Evolutionary conservation across 2,329 filamentous ascomycete genomes (phyloP).

Genomic region (Diaporthe helianthi): DNA sequence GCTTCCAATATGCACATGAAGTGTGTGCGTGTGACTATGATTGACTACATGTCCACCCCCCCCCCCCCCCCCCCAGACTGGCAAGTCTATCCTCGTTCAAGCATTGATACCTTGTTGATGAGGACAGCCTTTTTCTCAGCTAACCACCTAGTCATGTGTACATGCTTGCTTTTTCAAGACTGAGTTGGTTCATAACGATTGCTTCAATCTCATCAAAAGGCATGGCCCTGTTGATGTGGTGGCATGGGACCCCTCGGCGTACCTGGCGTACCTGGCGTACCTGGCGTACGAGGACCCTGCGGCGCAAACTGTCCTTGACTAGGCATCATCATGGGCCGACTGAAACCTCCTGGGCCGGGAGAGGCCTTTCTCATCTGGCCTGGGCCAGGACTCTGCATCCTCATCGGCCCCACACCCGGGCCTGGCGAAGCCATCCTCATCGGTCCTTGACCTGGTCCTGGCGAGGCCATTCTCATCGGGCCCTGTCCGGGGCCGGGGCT

Average conservation of each 20-base stretch:
- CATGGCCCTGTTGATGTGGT: conserved; percentile 44
- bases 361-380: conserved; percentile 30
- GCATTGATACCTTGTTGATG: background rate
- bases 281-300: conserved; percentile 41
- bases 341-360: conserved; percentile 35
- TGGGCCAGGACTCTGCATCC: conserved; percentile 30
- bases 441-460: conserved; percentile 27
- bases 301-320: conserved; percentile 36
- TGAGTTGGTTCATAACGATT: background rate
- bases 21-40: background rate
- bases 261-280: conserved; percentile 29
- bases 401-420: conserved; percentile 22
- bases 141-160: background rate
- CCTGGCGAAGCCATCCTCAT: conserved; percentile 28
- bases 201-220: conserved; percentile 39
- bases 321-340: conserved; percentile 27
- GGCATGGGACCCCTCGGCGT: conserved; percentile 35
- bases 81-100: background rate
- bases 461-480: conserved; percentile 33
- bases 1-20: background rate
- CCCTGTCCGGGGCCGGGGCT: conserved; percentile 31
- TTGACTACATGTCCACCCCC: background rate
- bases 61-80: background rate
- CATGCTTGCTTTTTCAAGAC: background rate
- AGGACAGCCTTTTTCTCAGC: background rate